Evolutionary conservation across 2,329 filamentous ascomycete genomes (phyloP).

Genomic region (Colletotrichum orbiculare): DNA sequence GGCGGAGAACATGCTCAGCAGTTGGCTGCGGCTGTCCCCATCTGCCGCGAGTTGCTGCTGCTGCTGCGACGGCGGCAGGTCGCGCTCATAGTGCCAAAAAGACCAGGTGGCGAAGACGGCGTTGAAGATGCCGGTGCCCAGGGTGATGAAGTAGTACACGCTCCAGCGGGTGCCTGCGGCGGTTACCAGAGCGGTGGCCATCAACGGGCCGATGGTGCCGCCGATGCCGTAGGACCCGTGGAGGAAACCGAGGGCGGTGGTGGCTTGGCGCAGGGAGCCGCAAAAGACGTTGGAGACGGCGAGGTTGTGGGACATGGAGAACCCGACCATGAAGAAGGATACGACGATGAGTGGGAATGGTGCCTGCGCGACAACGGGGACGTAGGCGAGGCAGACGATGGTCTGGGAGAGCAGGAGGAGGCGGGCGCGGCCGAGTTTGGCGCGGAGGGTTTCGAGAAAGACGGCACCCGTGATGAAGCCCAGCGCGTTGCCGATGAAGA

Average conservation of each 20-base stretch:
- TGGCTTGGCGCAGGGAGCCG: conserved; percentile 63
- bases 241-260: conserved; percentile 67
- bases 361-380: conserved; percentile 73
- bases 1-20: conserved; percentile 59
- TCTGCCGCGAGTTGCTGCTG: conserved; percentile 37
- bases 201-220: conserved; percentile 74
- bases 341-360: conserved; percentile 76
- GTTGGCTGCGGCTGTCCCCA: conserved; percentile 40
- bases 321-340: conserved; percentile 76
- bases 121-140: conserved; percentile 68
- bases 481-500: conserved; percentile 82
- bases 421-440: conserved; percentile 72
- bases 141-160: conserved; percentile 76
- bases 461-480: conserved; percentile 82
- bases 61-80: conserved; percentile 48
- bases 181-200: conserved; percentile 79
- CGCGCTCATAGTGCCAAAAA: conserved; percentile 77
- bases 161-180: conserved; percentile 70
- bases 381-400: conserved; percentile 69
- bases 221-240: conserved; percentile 77
- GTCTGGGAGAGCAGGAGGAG: conserved; percentile 69
- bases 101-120: conserved; percentile 71
- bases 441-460: conserved; percentile 72
- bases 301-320: conserved; percentile 66
- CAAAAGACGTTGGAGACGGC: conserved; percentile 70